Percentiles rank a stretch among this genome's conserved stretches.
Conservation (phyloP, 352 stramenopile species). For the Pythium folliculosum region DNA sequence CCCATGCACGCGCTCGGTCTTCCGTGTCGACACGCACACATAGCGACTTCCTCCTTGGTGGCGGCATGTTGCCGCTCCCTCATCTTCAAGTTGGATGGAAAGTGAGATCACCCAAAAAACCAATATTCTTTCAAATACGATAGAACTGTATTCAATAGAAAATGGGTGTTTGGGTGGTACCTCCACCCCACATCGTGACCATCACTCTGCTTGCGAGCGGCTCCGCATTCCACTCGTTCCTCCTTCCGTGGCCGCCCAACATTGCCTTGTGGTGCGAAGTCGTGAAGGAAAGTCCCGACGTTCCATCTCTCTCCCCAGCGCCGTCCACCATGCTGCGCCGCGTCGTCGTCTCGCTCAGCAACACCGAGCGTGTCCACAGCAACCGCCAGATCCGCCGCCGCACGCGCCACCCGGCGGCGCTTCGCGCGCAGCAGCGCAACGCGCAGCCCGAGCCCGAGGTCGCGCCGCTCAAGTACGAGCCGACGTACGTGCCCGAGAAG, state of each 20-base stretch:
- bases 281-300: neutral
- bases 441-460: constrained; percentile 53
- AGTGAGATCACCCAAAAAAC: too few species aligned
- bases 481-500: constrained; percentile 76
- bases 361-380: constrained; percentile 69
- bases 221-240: constrained; percentile 19
- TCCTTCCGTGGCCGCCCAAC: neutral
- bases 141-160: too few species aligned
- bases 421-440: constrained; percentile 69
- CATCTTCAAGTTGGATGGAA: too few species aligned
- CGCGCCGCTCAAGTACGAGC: constrained; percentile 79
- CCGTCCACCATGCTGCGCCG: constrained; percentile 44
- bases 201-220: constrained; percentile 7
- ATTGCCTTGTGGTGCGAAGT: too few species aligned
- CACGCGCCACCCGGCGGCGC: constrained; percentile 69
- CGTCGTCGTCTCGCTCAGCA: constrained; percentile 49
- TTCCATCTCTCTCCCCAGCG: too few species aligned
- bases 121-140: too few species aligned
- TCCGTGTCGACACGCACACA: too few species aligned
- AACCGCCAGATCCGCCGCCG: constrained; percentile 88
- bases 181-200: neutral
- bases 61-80: too few species aligned
- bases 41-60: too few species aligned
- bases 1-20: too few species aligned
- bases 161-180: constrained; percentile 4